Percentiles rank a stretch among this genome's conserved stretches.
phyloP scores from a whole-genome alignment of 441 rosid genomes.

The Gossypium schwendimanii region DNA sequence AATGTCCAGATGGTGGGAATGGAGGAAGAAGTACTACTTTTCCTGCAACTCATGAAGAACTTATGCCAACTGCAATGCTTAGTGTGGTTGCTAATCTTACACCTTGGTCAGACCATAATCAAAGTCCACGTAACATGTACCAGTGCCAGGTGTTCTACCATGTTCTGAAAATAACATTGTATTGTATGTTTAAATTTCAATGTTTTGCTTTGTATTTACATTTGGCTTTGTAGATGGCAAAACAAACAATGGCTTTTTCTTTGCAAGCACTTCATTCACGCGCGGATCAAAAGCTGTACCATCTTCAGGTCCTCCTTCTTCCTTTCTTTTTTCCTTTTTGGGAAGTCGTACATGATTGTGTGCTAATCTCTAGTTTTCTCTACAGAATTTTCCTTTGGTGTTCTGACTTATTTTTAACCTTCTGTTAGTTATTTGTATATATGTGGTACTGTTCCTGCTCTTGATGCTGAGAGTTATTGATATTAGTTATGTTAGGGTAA shows the following conservation, averaged over 20 bases:
- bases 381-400: neutral
- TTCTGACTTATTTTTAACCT: neutral
- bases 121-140: conserved; percentile 97
- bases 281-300: conserved; percentile 95
- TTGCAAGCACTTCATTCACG: conserved; percentile 70
- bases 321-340: neutral
- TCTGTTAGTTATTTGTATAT: neutral
- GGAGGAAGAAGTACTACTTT: conserved; percentile 66
- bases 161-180: conserved; percentile 6
- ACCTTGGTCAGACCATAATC: conserved; percentile 99
- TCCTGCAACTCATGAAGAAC: conserved; percentile 93
- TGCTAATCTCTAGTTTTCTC: neutral
- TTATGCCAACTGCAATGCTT: conserved; percentile 92
- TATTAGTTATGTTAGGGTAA: neutral
- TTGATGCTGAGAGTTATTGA: neutral
- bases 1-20: conserved; percentile 90
- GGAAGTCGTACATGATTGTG: neutral
- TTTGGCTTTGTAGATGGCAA: conserved; percentile 65
- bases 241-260: conserved; percentile 95
- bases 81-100: conserved; percentile 98
- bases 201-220: neutral
- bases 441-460: neutral
- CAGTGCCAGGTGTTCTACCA: conserved; percentile 72
- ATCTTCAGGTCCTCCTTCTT: conserved; percentile 62
- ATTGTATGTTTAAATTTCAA: conserved; percentile 4